Base-by-base conservation (phyloP, 2,329 filamentous ascomycete species). In the Hypoxylon sp. region DNA sequence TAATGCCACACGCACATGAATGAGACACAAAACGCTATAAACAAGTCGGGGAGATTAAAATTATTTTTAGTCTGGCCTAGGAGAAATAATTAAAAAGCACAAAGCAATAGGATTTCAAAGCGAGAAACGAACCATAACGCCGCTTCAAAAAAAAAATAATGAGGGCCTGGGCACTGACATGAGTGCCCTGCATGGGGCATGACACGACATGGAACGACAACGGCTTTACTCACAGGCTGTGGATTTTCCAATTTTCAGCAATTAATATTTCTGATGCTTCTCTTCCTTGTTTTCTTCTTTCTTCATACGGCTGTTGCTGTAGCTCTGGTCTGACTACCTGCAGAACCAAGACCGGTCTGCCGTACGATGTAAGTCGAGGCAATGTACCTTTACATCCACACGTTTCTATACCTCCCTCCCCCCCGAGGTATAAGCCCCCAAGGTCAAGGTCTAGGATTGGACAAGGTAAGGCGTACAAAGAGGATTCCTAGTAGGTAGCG, bases 191-290 rank as follows among this genome's bases (percentile, higher is more conserved):
- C 66, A 71, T 67, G 69, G 63, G 62, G 58, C 35, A 69, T 71
- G 65, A 68, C 65, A 70, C 59, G 60, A 69, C 46, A 71, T 71
- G 69, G 69, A 62, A 71, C 67, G 66, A 69, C 60, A 52, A 62
- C 57, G 55, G 59, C 47, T 46, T 57, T 48, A n/a, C 35, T 66
- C 57, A 32, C 42, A 48, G 52, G 54, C 37, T 56, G 29, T 58
- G 53, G 52, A 58, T 61, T 59, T 65, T 32, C 31, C 31, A 61
- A 64, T 50, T 54, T 31, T 59, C 19, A 53, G 69, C 60, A 69
- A 67, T 71, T 62, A 65, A 69, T 61, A 58, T 51, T 44, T 44
- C 60, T 48, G 19, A 21, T 52, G 47, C 19, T 3, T 46, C 39
- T 21, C 31, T 68, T 54, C 63, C 50, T 51, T 59, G 37, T 60